Percentiles rank a stretch among this genome's conserved stretches.
Evolutionary conservation across 306 rosid species (phyloP).

Genomic region (Cicer pinnatifidum): DNA sequence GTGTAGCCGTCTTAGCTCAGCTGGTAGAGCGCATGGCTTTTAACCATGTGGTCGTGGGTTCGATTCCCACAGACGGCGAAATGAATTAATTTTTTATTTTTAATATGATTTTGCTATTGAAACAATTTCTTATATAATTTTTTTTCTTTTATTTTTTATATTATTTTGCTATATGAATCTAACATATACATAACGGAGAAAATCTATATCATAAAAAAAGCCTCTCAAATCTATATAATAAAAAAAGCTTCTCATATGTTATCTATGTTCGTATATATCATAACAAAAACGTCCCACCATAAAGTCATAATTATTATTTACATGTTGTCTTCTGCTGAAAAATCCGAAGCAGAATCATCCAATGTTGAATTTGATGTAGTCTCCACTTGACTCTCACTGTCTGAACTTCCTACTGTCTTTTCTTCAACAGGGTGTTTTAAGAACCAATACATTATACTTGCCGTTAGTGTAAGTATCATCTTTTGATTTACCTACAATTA

Average conservation of each 20-base stretch:
- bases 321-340: constrained; percentile 72
- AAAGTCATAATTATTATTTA: constrained; percentile 44
- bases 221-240: background rate
- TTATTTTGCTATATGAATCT: too few species aligned
- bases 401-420: constrained; percentile 61
- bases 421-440: constrained; percentile 77
- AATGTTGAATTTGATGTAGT: constrained; percentile 72
- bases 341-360: constrained; percentile 92
- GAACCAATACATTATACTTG: constrained; percentile 95
- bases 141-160: too few species aligned
- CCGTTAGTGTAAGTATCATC: constrained; percentile 95
- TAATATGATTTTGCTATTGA: too few species aligned
- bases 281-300: background rate
- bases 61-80: constrained; percentile 25
- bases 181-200: too few species aligned
- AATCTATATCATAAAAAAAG: background rate
- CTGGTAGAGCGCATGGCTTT: constrained; percentile 33
- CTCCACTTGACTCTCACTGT: constrained; percentile 79
- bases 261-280: background rate
- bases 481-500: constrained; percentile 83
- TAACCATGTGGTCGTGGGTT: constrained; percentile 30
- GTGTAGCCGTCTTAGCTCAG: constrained; percentile 14
- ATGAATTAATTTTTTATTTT: too few species aligned
- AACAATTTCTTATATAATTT: too few species aligned
- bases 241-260: background rate